phyloP scores from a whole-genome alignment of 108 stramenopile species.

The Conticribra guillardii region DNA sequence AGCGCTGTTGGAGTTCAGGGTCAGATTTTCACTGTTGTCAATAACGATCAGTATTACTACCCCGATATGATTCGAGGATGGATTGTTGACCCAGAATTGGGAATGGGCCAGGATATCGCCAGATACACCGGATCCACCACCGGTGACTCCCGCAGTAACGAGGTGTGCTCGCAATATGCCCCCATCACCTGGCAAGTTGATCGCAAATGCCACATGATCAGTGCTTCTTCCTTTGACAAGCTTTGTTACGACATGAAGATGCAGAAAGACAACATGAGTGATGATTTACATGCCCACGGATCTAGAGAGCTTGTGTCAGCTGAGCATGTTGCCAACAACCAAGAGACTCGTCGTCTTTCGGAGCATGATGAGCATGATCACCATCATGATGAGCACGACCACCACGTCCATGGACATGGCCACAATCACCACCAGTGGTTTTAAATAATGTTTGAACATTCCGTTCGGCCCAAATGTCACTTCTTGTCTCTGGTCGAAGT shows the following conservation, averaged over 20 bases:
- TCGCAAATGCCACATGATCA: constrained; percentile 74
- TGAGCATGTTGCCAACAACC: constrained; percentile 50
- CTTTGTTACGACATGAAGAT: constrained; percentile 66
- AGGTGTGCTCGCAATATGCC: constrained; percentile 63
- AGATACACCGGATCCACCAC: constrained; percentile 76
- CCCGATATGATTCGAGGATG: constrained; percentile 52
- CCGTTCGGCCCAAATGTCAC: no score
- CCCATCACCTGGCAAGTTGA: constrained; percentile 82
- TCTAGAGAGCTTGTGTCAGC: constrained; percentile 59
- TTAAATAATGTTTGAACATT: no score
- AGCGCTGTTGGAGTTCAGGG: constrained; percentile 45
- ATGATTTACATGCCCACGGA: constrained; percentile 71
- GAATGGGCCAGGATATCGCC: constrained; percentile 60
- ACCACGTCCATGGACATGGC: background rate
- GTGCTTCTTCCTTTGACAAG: constrained; percentile 76
- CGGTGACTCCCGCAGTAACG: constrained; percentile 53
- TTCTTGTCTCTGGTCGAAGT: no score
- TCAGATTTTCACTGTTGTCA: constrained; percentile 58
- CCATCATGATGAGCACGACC: background rate
- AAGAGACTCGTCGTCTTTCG: background rate
- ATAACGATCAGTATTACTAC: constrained; percentile 55
- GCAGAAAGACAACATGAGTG: constrained; percentile 68
- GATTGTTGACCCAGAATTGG: constrained; percentile 34
- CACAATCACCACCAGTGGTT: background rate
- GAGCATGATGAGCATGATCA: background rate